Base-by-base conservation (phyloP, 768 basidiomycete species). In the Piloderma croceum region DNA sequence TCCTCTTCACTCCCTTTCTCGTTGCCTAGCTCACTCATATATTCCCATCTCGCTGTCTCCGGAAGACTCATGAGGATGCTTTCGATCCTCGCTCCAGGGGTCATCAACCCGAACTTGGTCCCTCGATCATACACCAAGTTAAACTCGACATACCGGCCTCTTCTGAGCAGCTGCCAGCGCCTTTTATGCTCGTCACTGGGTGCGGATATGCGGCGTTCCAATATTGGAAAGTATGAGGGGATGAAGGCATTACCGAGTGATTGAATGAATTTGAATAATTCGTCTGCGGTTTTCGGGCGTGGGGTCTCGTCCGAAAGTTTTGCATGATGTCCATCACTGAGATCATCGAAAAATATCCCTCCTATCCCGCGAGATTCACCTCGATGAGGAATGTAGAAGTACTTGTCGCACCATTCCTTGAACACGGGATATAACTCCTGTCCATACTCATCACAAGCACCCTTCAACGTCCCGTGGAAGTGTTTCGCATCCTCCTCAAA, bases 391-490 rank as follows among this genome's bases (percentile, higher is more conserved):
- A 97, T 85, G 61, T 73, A 83, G 62, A 99, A 99, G 67, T 99
- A 99, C 59, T 93, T 83, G 63, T 98, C 96, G 66, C 94, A 97
- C 90, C 92, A 97, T 49, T 76, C 75, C 60, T 98, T 98, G 75
- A 92, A 90, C 2, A 71, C 66, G 3, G 76, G 72, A 67, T 90
- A 88, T 38, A 94, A 69, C 20, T 67, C 64, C 3, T 68, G 47
- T 27, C 86, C 80, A 56, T 91, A 82, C 19, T 67, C 59, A 50
- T 86, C 83, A 60, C 90, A 93, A 1, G 85, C 87, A 6, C 56
- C 58, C 57, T 88, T 83, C 48, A 93, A 61, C 2, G 81, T 82
- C 13, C 55, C 46, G 67, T 99, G 96, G 67, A 98, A 99, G 58
- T 92, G 90, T 17, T 60, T 55, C 9, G 79, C 90, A 58, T 98